Evolutionary conservation across 2,329 filamentous ascomycete species (phyloP), one percentile per base, ranked within the genome.

Genomic region (Juglanconis oblonga): DNA sequence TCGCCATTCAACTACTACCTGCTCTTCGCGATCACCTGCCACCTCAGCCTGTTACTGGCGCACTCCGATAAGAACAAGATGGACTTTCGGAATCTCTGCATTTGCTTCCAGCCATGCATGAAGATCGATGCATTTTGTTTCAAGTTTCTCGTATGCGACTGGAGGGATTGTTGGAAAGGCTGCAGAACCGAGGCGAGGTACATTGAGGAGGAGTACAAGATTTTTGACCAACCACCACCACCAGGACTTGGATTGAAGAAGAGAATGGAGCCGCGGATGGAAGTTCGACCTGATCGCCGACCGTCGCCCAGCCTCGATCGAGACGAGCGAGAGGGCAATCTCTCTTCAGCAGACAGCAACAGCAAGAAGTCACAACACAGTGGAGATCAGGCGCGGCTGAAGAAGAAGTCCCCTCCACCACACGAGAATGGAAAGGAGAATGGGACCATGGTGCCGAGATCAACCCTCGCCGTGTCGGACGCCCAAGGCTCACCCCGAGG

Each of bases 1-100:
- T 91, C 94, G 6, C 94, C 94, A 0, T 97, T 95, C 80, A 96
- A 97, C 76, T 98, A 98, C 76, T 97, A 98, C 71, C 88, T 98
- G 13, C 86, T 98, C 5, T 98, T 98, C 72, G 94, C 94, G 68
- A 97, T 97, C 67, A 98, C 94, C 38, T 97, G 94, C 74, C 94
- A 98, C 69, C 87, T 98, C 52, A 97, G 92, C 68, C 83, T 97
- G 32, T 83, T 98, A 9, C 87, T 97, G 67, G 92, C 91, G 1
- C 94, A 96, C 73, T 90, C 92, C 31, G 91, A 96, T 65, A 93
- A 94, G 79, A 98, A 97, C 83, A 97, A 96, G 79, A 98, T 98
- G 94, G 92, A 96, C 71, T 97, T 94, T 72, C 87, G 91, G 70
- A 97, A 97, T 66, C 80, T 98, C 31, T 96, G 92, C 76, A 96